phyloP scores from a whole-genome alignment of 495 filamentous ascomycete species.

The Parathielavia hyrcaniae region DNA sequence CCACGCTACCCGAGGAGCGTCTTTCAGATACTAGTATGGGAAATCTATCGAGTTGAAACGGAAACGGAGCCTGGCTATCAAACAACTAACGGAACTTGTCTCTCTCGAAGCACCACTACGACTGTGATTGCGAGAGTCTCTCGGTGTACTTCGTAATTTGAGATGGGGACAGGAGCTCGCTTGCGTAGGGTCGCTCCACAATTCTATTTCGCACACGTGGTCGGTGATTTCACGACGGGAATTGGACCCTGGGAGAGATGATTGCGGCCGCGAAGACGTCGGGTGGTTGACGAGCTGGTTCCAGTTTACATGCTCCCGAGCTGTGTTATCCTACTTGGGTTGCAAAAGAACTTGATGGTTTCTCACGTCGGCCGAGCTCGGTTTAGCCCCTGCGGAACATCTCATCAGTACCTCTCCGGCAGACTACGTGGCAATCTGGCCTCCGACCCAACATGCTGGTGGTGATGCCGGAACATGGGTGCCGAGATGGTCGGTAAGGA shows the following conservation, averaged over 20 bases:
- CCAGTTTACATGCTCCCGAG: too few relatives aligned
- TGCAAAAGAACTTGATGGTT: too few relatives aligned
- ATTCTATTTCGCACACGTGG: background rate
- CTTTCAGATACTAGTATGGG: background rate
- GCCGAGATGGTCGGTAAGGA: conserved; percentile 17
- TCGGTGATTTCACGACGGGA: background rate
- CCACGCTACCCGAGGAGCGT: background rate
- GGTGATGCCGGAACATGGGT: background rate
- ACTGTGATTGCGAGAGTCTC: background rate
- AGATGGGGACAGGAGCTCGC: background rate
- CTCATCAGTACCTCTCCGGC: background rate
- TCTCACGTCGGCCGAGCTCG: too few relatives aligned
- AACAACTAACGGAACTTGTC: background rate
- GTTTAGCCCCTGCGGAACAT: too few relatives aligned
- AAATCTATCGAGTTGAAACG: background rate
- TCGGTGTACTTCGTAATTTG: background rate
- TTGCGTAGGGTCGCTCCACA: too few relatives aligned
- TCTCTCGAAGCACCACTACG: background rate
- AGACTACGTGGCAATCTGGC: conserved; percentile 4
- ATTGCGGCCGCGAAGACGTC: background rate
- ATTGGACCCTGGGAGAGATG: background rate
- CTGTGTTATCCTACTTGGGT: too few relatives aligned
- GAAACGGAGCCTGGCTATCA: background rate
- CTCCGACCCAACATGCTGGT: conserved; percentile 4
- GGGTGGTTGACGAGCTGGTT: too few relatives aligned